Evolutionary conservation across 83 land plant species (phyloP).

Genomic region (Diphasiastrum complanatum): DNA sequence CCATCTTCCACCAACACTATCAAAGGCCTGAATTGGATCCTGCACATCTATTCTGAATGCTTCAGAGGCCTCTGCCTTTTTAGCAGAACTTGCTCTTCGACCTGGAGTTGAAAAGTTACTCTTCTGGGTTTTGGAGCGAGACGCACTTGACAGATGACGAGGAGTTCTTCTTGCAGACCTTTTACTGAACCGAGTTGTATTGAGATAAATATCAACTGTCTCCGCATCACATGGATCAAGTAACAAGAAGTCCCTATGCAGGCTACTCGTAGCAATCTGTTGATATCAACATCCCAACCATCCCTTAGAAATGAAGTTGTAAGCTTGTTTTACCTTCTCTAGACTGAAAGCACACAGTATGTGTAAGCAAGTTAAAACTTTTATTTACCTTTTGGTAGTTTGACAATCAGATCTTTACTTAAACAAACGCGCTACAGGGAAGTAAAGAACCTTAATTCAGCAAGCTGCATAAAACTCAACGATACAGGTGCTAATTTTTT

Average conservation of each 20-base stretch:
- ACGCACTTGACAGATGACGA: conserved; percentile 23
- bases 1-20: conserved; percentile 9
- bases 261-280: conserved; percentile 70
- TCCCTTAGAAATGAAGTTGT: neutral
- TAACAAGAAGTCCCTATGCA: conserved; percentile 70
- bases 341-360: no score
- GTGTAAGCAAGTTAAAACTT: neutral
- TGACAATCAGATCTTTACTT: neutral
- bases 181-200: conserved; percentile 6
- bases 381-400: neutral
- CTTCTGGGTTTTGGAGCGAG: conserved; percentile 28
- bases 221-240: conserved; percentile 85
- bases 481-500: no score
- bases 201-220: conserved; percentile 51
- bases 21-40: conserved; percentile 15
- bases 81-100: conserved; percentile 36
- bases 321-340: neutral
- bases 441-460: neutral
- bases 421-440: neutral
- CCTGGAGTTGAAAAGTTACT: conserved; percentile 35
- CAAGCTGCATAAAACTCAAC: no score
- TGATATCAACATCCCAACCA: neutral
- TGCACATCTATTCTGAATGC: conserved; percentile 1
- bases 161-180: conserved; percentile 12
- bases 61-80: conserved; percentile 32